Base-by-base conservation (phyloP, 78 protist species). In the Pigoraptor vietnamica region DNA sequence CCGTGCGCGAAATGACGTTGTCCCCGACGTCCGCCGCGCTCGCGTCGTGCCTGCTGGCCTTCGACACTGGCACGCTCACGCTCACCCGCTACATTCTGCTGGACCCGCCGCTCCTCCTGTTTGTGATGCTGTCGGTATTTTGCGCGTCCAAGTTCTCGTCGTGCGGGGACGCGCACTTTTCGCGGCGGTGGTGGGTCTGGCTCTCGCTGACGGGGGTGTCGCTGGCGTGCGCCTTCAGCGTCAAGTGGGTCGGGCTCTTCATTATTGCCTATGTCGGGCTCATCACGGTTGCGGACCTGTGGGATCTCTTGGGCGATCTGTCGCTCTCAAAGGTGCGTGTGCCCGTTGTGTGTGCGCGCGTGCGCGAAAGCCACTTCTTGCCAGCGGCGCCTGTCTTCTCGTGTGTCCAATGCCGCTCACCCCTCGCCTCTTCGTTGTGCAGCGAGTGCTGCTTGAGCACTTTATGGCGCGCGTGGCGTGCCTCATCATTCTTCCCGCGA, bases 181-280 rank as follows among this genome's bases (percentile, higher is more conserved):
- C 36, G 33, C 35, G 21, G 36, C 24, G 23, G 36, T 90, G 92
- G 92, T 88, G 89, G 67, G 0, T 2, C 29, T 24, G 88, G 48
- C 23, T 82, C 67, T 0, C n/a, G 23, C 10, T 25, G 35, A 14
- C 55, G 24, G 94, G 94, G 36, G 90, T 67, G 9, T 14, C 48
- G 37, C 36, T 93, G 56, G 91, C 79, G 0, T n/a, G 55, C 9
- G 92, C 92, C 36, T 39, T 55, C 81, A 0, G 55, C 1, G 37
- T 38, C 67, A 93, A 93, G 79, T 90, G 90, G 92, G 90, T 91
- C 19, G 94, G 92, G 23, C 81, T 90, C 35, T 84, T 88, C 40
- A 23, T 81, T 79, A 32, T 93, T 24, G 55, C 48, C 0, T 81
- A 37, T 23, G 88, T 83, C 9, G 94, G 94, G 29, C 2, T 93